Conservation (phyloP, 2,329 filamentous ascomycete species). For the Kalmusia sp. region DNA sequence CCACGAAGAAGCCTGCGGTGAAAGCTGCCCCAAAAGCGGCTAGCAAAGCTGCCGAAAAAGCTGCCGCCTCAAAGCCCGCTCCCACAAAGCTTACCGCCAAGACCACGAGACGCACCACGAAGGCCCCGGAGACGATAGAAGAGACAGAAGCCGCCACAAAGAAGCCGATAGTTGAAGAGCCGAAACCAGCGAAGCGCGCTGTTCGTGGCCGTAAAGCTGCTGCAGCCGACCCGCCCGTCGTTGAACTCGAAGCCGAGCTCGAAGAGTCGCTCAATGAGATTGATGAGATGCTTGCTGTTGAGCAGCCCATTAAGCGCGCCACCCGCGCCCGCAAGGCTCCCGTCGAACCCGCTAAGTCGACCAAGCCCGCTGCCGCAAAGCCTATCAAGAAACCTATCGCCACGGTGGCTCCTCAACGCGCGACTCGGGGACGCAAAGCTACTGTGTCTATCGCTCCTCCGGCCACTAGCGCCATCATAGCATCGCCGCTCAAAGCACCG, state of each 20-base stretch:
- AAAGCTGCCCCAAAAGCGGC: slow-evolving; percentile 26
- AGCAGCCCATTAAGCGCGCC: slow-evolving; percentile 24
- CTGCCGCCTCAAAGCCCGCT: no score
- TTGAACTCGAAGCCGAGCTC: neutral
- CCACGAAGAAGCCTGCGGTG: slow-evolving; percentile 11
- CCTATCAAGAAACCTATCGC: slow-evolving; percentile 10
- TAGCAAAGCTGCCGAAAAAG: slow-evolving; percentile 2
- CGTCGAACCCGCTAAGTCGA: slow-evolving; percentile 18
- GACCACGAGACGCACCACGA: slow-evolving; percentile 27
- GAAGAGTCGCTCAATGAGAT: slow-evolving; percentile 18
- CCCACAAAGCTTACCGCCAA: no score
- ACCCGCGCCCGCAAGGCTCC: slow-evolving; percentile 27
- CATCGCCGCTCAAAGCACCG: slow-evolving; percentile 34
- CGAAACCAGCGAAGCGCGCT: slow-evolving; percentile 30
- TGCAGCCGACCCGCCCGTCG: neutral
- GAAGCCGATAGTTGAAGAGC: slow-evolving; percentile 15
- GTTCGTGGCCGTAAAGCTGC: slow-evolving; percentile 31
- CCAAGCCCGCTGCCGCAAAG: slow-evolving; percentile 15
- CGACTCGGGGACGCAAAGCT: slow-evolving; percentile 30
- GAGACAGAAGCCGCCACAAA: slow-evolving; percentile 20
- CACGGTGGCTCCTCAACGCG: slow-evolving; percentile 22
- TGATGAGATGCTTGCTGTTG: slow-evolving; percentile 18
- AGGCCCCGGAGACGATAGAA: slow-evolving; percentile 21
- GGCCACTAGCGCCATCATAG: slow-evolving; percentile 1
- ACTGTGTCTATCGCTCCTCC: slow-evolving; percentile 5